Evolutionary conservation across 495 filamentous ascomycete genomes (phyloP).

Genomic region (Aspergillus wentii): DNA sequence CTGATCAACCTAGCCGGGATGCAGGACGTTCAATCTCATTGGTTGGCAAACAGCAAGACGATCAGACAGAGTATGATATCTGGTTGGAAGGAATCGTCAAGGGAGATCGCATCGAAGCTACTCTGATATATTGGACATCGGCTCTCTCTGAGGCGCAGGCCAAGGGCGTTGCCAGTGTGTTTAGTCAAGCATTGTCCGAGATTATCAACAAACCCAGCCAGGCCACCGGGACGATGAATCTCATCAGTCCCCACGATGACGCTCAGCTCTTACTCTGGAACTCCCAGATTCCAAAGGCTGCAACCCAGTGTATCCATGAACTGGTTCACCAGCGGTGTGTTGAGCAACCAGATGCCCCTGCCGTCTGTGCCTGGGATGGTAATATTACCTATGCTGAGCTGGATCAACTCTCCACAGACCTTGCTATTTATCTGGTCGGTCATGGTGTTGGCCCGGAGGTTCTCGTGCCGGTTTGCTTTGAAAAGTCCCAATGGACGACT

Average conservation of each 20-base stretch:
- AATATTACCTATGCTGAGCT: slow-evolving; percentile 23
- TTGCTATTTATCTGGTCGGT: slow-evolving; percentile 23
- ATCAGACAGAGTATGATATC: too few species aligned
- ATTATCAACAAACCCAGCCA: too few species aligned
- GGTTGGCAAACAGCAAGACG: too few species aligned
- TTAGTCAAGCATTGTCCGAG: too few species aligned
- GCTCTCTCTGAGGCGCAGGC: too few species aligned
- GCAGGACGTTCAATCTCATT: too few species aligned
- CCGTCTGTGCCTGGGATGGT: slow-evolving; percentile 20
- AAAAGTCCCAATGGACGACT: slow-evolving; percentile 23
- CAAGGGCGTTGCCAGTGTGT: too few species aligned
- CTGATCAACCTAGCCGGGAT: too few species aligned
- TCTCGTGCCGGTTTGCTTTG: slow-evolving; percentile 33
- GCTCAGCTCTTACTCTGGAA: slow-evolving; percentile 28
- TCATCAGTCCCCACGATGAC: slow-evolving; percentile 12
- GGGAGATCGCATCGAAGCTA: too few species aligned
- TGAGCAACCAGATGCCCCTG: slow-evolving; percentile 12
- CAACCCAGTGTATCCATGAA: slow-evolving; percentile 24
- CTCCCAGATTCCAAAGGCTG: slow-evolving; percentile 11
- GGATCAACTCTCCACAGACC: slow-evolving; percentile 15
- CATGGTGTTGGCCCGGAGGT: slow-evolving; percentile 20
- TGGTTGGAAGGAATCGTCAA: too few species aligned
- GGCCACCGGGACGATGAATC: too few species aligned
- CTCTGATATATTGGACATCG: too few species aligned
- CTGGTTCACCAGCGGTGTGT: slow-evolving; percentile 15